These are phyloP conservation scores for Hymenoscyphus occultus DNA, from an alignment of 2,329 filamentous ascomycete species.

Conservation along the genomic window DNA sequence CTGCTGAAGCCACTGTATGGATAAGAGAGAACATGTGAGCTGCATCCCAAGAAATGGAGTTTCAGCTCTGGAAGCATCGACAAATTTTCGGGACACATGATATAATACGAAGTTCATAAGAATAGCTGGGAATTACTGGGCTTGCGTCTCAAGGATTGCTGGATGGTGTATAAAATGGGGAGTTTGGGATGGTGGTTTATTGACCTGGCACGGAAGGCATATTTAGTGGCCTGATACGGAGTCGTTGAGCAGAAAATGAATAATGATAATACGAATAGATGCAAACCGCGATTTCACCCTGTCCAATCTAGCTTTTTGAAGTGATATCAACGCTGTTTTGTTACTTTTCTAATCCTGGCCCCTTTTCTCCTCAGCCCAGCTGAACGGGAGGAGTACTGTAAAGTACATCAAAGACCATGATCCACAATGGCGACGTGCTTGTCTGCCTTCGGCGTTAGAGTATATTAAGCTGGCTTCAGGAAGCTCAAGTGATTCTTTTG, in stretches of 20 bases:
- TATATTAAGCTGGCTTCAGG: too few species aligned
- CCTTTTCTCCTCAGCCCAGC: too few species aligned
- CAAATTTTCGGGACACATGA: background rate
- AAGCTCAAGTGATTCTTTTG: too few species aligned
- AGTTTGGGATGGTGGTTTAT: background rate
- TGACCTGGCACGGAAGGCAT: background rate
- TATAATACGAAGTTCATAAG: background rate
- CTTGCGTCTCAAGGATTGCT: background rate
- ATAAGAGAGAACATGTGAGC: background rate
- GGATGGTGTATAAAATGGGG: background rate
- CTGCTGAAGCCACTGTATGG: background rate
- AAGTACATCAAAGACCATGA: too few species aligned
- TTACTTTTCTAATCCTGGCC: too few species aligned
- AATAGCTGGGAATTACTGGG: background rate
- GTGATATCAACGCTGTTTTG: too few species aligned
- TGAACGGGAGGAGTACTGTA: too few species aligned
- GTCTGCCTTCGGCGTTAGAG: too few species aligned
- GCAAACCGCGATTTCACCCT: background rate
- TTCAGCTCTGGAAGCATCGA: background rate
- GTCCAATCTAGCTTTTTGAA: background rate
- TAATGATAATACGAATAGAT: background rate
- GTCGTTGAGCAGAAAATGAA: background rate
- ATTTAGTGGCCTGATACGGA: background rate
- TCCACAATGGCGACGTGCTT: too few species aligned
- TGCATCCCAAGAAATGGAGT: constrained; percentile 1